A percentile compares a stretch with the other conserved stretches of the same genome.
Conservation (phyloP, 1,284 basidiomycete species). For the Ustilago loliicola region DNA sequence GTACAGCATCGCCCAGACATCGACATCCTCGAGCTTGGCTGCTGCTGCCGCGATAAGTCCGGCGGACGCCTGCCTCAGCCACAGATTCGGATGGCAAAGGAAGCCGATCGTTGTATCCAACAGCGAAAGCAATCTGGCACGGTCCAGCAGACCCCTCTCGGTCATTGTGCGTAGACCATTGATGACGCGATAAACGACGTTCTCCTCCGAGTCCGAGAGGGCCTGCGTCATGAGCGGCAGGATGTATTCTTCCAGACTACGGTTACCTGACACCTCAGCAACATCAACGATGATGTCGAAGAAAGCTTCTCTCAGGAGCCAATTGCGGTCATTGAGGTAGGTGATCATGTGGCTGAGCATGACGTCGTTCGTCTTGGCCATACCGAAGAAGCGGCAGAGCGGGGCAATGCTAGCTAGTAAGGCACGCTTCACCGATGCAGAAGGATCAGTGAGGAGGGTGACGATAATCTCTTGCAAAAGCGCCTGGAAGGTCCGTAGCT, state of each 20-base stretch:
- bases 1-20: slow-evolving; percentile 96
- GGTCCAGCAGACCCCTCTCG: slow-evolving; percentile 86
- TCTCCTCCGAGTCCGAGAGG: slow-evolving; percentile 86
- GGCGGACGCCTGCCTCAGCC: slow-evolving; percentile 94
- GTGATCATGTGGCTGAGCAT: slow-evolving; percentile 98
- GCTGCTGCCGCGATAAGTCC: slow-evolving; percentile 86
- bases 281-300: slow-evolving; percentile 96
- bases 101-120: slow-evolving; percentile 88
- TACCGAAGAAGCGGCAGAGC: slow-evolving; percentile 91
- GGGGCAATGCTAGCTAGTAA: slow-evolving; percentile 82
- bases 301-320: slow-evolving; percentile 89
- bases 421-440: slow-evolving; percentile 74
- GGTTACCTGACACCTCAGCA: slow-evolving; percentile 72
- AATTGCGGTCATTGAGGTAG: slow-evolving; percentile 92
- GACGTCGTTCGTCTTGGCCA: slow-evolving; percentile 92
- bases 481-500: slow-evolving; percentile 83
- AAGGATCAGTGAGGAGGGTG: slow-evolving; percentile 76
- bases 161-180: slow-evolving; percentile 85
- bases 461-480: slow-evolving; percentile 90
- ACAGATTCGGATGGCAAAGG: slow-evolving; percentile 94
- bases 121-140: slow-evolving; percentile 93
- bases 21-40: slow-evolving; percentile 77
- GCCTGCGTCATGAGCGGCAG: slow-evolving; percentile 95
- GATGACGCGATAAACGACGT: slow-evolving; percentile 88
- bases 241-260: slow-evolving; percentile 78